Conservation (phyloP, 805 yeast genomes). For the Metschnikowia chrysomelidarum region DNA sequence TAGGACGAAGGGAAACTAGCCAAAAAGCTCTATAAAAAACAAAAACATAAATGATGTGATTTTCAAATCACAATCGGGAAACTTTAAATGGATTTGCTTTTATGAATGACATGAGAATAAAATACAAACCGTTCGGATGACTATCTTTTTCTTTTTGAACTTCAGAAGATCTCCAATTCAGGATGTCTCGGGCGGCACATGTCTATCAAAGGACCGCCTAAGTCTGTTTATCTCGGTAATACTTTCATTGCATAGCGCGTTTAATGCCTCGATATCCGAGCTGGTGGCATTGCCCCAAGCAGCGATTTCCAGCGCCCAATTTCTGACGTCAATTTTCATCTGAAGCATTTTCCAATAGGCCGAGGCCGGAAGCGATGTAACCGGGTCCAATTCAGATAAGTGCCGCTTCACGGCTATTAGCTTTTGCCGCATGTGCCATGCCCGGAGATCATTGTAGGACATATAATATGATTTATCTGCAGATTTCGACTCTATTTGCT, state of each 20-base stretch:
- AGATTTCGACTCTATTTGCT: not conserved
- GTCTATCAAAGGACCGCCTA: constrained; percentile 3
- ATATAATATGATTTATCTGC: not conserved
- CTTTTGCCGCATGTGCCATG: not conserved
- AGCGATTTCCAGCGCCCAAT: constrained; percentile 1
- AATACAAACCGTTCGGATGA: too few relatives aligned
- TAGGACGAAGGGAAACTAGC: too few relatives aligned
- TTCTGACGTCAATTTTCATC: constrained; percentile 3
- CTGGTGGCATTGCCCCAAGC: not conserved
- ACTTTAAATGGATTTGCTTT: too few relatives aligned
- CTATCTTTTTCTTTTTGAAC: too few relatives aligned
- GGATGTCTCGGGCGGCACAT: not conserved
- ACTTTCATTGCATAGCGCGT: not conserved
- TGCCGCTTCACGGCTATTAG: not conserved
- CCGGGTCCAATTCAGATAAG: not conserved
- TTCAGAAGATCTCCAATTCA: too few relatives aligned
- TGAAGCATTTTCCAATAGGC: constrained; percentile 8
- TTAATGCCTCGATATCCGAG: not conserved
- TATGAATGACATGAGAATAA: too few relatives aligned
- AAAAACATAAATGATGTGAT: too few relatives aligned
- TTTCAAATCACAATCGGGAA: too few relatives aligned
- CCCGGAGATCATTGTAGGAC: not conserved
- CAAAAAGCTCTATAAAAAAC: too few relatives aligned
- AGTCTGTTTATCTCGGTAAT: constrained; percentile 4
- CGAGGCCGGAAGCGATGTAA: not conserved